Conservation (phyloP, 306 rosid species). For the Alnus glutinosa region DNA sequence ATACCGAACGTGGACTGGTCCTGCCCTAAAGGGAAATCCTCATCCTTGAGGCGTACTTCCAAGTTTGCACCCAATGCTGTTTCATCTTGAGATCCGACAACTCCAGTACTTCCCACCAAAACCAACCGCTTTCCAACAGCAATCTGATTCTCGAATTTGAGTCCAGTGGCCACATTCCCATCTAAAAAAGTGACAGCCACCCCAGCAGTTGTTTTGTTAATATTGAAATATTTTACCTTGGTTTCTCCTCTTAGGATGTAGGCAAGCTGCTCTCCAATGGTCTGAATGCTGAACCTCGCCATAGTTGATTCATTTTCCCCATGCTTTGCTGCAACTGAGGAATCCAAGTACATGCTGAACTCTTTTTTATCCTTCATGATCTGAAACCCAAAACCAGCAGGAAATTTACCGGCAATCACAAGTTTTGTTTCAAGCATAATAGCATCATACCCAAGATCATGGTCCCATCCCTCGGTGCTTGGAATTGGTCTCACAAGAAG, state of each 20-base stretch:
- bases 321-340: conserved; percentile 80
- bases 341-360: conserved; percentile 83
- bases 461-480: conserved; percentile 11
- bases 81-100: conserved; percentile 10
- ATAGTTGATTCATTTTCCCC: conserved; percentile 81
- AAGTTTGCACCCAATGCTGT: conserved; percentile 30
- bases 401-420: conserved; percentile 1
- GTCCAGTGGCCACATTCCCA: conserved; percentile 15
- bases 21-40: conserved; percentile 17
- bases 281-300: conserved; percentile 94
- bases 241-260: conserved; percentile 26
- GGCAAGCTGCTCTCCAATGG: conserved; percentile 33
- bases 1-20: conserved; percentile 25
- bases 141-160: conserved; percentile 28
- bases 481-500: conserved; percentile 16
- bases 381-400: conserved; percentile 35
- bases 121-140: conserved; percentile 20
- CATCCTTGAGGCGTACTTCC: conserved; percentile 20
- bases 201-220: conserved; percentile 11
- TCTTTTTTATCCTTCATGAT: conserved; percentile 92
- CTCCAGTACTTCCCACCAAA: conserved; percentile 25
- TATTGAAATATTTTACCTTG: conserved; percentile 8
- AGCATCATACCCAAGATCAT: conserved; percentile 10
- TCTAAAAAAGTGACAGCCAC: conserved; percentile 10
- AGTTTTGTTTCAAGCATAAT: conserved; percentile 4